These are phyloP conservation scores for Scheffersomyces illinoinensis DNA, from an alignment of 1,139 yeast genomes.

Conservation along the genomic window DNA sequence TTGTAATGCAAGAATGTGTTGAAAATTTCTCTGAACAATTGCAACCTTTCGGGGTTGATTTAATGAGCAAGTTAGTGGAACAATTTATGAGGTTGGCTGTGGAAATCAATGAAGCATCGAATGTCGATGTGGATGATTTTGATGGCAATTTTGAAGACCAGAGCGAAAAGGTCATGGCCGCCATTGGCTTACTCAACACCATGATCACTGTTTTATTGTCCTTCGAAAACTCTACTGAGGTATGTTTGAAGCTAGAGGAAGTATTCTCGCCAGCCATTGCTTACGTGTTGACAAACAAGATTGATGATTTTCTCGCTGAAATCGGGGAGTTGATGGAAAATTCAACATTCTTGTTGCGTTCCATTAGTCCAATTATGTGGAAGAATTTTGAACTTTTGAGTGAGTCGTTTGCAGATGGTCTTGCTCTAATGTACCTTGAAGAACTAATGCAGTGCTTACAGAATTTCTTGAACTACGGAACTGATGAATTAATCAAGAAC, in stretches of 20 bases:
- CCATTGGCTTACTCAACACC: conserved; percentile 82
- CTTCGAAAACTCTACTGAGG: conserved; percentile 76
- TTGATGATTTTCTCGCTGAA: conserved; percentile 83
- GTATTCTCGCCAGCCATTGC: conserved; percentile 74
- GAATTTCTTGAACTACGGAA: conserved; percentile 77
- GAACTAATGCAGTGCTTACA: conserved; percentile 77
- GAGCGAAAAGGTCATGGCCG: conserved; percentile 85
- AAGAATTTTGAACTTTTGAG: conserved; percentile 58
- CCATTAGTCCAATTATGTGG: conserved; percentile 80
- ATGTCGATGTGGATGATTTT: conserved; percentile 43
- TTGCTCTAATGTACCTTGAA: conserved; percentile 65
- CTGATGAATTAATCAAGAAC: conserved; percentile 41
- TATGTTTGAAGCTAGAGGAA: conserved; percentile 67
- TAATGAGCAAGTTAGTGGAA: conserved; percentile 75
- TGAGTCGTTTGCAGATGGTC: conserved; percentile 53
- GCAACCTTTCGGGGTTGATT: conserved; percentile 90
- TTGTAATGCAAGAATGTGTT: conserved; percentile 95
- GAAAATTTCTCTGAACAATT: conserved; percentile 84
- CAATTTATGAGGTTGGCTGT: conserved; percentile 75
- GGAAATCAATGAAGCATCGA: conserved; percentile 66
- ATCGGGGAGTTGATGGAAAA: conserved; percentile 84
- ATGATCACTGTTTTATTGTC: conserved; percentile 84
- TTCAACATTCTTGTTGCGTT: conserved; percentile 72
- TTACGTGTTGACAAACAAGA: conserved; percentile 59
- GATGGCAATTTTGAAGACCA: conserved; percentile 46